Percentiles rank a stretch among this genome's conserved stretches.
Conservation (phyloP, 805 yeast species). For the Cyberlindnera euphorbiae region DNA sequence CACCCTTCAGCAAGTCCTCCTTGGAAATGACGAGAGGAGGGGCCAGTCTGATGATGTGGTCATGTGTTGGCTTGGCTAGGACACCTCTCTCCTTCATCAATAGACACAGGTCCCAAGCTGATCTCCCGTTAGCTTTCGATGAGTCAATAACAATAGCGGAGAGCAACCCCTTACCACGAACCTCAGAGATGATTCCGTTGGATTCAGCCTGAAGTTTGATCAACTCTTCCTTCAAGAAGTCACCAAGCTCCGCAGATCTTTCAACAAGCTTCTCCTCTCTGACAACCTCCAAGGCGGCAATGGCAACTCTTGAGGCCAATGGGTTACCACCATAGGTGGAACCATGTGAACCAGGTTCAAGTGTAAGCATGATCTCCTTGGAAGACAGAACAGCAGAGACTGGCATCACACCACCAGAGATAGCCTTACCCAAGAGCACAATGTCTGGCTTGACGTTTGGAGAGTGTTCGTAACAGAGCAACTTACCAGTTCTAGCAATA, state of each 20-base stretch:
- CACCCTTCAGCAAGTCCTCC: slow-evolving; percentile 80
- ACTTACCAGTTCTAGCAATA: slow-evolving; percentile 93
- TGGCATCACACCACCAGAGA: slow-evolving; percentile 92
- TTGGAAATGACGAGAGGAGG: slow-evolving; percentile 92
- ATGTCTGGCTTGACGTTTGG: slow-evolving; percentile 79
- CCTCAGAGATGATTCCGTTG: slow-evolving; percentile 51
- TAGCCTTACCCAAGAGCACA: slow-evolving; percentile 87
- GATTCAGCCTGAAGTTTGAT: slow-evolving; percentile 46
- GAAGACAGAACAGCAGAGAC: slow-evolving; percentile 89
- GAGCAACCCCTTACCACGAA: slow-evolving; percentile 70
- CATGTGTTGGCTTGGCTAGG: slow-evolving; percentile 95
- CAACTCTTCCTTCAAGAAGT: slow-evolving; percentile 57
- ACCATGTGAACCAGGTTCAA: slow-evolving; percentile 95
- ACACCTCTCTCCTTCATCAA: slow-evolving; percentile 86
- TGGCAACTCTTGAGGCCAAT: slow-evolving; percentile 85
- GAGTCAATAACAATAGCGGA: slow-evolving; percentile 91
- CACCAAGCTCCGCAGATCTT: slow-evolving; percentile 70
- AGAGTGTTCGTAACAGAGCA: slow-evolving; percentile 87
- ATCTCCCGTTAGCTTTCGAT: slow-evolving; percentile 74
- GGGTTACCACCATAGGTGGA: slow-evolving; percentile 99
- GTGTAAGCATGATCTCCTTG: slow-evolving; percentile 80
- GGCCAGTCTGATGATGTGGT: slow-evolving; percentile 90
- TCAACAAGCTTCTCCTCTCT: slow-evolving; percentile 81
- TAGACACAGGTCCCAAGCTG: slow-evolving; percentile 95
- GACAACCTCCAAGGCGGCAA: slow-evolving; percentile 89